Evolutionary conservation across 2,329 filamentous ascomycete species (phyloP).

Genomic region (Dactylellina cionopaga): DNA sequence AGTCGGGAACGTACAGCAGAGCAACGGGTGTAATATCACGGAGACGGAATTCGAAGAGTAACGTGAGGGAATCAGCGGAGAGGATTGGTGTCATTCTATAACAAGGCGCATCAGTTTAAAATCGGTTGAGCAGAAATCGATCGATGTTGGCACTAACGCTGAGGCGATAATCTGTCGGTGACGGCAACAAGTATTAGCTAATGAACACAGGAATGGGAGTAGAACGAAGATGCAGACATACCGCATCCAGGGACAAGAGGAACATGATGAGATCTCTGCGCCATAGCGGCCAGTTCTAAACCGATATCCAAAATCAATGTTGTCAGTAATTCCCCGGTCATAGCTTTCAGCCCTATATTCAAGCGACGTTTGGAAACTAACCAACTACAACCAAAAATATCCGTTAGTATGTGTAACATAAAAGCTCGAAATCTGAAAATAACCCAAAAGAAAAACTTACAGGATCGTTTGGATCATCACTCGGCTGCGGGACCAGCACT

Average conservation of each 20-base stretch:
- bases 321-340: conserved; percentile 44
- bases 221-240: no score
- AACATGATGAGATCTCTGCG: conserved; percentile 81
- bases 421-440: neutral
- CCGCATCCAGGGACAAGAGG: conserved; percentile 78
- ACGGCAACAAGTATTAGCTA: no score
- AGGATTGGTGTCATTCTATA: conserved; percentile 78
- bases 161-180: conserved; percentile 76
- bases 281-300: conserved; percentile 85
- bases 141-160: conserved; percentile 65
- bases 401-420: neutral
- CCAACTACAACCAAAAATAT: conserved; percentile 6
- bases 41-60: conserved; percentile 73
- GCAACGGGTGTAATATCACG: conserved; percentile 39
- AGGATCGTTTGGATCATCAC: conserved; percentile 89
- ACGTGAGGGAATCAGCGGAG: conserved; percentile 84
- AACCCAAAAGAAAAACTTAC: conserved; percentile 67
- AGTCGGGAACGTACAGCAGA: conserved; percentile 26
- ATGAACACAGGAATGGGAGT: neutral
- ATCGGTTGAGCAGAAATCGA: neutral
- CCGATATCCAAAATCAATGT: conserved; percentile 23
- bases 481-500: conserved; percentile 89
- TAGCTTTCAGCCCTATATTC: neutral
- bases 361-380: conserved; percentile 24
- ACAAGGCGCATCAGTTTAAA: conserved; percentile 7